phyloP scores from a whole-genome alignment of 306 rosid species.

The Clitoria ternatea region DNA sequence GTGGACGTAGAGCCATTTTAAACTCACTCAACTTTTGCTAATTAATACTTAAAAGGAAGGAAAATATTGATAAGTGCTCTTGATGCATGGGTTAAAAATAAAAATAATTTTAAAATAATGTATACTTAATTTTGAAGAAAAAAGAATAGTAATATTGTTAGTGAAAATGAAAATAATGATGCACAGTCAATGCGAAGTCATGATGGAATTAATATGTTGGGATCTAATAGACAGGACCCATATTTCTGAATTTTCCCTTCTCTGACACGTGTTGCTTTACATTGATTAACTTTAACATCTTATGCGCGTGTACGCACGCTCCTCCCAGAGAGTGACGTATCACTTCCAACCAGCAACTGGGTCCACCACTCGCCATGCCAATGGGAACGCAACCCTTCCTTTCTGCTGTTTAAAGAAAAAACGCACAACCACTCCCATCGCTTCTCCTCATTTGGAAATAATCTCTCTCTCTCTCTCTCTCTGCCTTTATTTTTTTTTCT shows the following conservation, averaged over 20 bases:
- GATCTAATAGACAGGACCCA: constrained; percentile 67
- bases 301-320: constrained; percentile 2
- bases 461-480: background rate
- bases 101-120: too few species aligned
- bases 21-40: too few species aligned
- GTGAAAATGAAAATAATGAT: too few species aligned
- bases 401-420: background rate
- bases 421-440: background rate
- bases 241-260: background rate
- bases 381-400: constrained; percentile 10
- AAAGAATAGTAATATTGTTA: too few species aligned
- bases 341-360: background rate
- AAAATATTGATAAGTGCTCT: too few species aligned
- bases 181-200: constrained; percentile 23
- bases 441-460: background rate
- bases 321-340: background rate
- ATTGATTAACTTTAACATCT: background rate
- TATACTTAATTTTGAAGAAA: too few species aligned
- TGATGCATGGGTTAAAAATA: too few species aligned
- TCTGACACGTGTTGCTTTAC: constrained; percentile 7
- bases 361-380: background rate
- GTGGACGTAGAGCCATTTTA: too few species aligned
- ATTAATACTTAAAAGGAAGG: too few species aligned
- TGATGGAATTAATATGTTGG: constrained; percentile 36
- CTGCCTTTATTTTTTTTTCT: too few species aligned